phyloP scores from a whole-genome alignment of 768 basidiomycete species.

The Russula brevipes region DNA sequence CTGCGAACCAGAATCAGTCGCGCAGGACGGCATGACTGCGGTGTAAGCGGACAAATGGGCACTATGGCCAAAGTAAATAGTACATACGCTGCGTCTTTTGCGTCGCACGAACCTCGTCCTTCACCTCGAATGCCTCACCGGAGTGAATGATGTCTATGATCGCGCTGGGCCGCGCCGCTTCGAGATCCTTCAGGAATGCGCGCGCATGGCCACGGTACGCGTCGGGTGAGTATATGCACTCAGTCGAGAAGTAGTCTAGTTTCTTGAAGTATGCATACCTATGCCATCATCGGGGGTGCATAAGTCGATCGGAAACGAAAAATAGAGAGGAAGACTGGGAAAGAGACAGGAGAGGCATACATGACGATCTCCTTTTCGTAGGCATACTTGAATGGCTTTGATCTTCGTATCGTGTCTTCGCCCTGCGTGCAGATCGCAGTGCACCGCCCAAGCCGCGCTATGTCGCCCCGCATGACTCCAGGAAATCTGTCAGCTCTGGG shows the following conservation, averaged over 20 bases:
- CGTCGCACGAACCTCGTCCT: constrained; percentile 75
- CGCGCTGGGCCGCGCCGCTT: constrained; percentile 87
- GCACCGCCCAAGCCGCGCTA: constrained; percentile 88
- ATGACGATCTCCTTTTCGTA: constrained; percentile 99
- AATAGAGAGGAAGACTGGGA: no score
- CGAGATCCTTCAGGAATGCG: constrained; percentile 90
- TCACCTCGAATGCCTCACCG: constrained; percentile 86
- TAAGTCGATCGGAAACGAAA: background rate
- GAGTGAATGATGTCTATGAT: constrained; percentile 98
- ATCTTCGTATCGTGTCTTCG: constrained; percentile 93
- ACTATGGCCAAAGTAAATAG: background rate
- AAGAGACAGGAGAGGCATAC: constrained; percentile 44
- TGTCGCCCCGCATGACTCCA: constrained; percentile 95
- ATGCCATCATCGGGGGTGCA: background rate
- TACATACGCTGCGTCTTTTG: constrained; percentile 81
- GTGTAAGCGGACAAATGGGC: background rate
- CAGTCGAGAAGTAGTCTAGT: constrained; percentile 97
- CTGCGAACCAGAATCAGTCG: constrained; percentile 36
- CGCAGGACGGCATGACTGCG: background rate
- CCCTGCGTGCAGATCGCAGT: constrained; percentile 93
- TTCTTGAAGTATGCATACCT: constrained; percentile 99
- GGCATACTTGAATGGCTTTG: constrained; percentile 99
- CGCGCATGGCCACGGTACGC: constrained; percentile 97
- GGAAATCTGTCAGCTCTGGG: constrained; percentile 2
- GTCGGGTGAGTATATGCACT: constrained; percentile 98